Conservation (phyloP, 192 early-diverging fungal species). For the Dissophora globulifera region DNA sequence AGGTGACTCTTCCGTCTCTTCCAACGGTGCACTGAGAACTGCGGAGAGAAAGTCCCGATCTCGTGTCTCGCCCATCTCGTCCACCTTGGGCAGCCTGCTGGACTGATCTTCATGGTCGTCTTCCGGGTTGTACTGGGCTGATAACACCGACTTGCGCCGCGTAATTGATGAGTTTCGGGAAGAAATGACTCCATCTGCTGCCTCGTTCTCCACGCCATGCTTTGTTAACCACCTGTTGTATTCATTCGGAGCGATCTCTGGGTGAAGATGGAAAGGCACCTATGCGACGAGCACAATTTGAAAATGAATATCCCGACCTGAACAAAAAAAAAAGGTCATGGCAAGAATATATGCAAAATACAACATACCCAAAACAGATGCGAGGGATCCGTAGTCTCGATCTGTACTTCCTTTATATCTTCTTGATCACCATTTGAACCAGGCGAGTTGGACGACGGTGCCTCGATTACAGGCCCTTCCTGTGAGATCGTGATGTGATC, state of each 20-base stretch:
- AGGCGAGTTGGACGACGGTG: conserved; percentile 18
- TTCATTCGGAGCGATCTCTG: conserved; percentile 60
- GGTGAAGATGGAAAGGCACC: conserved; percentile 58
- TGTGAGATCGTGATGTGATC: conserved; percentile 25
- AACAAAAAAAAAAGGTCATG: background rate
- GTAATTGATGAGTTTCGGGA: conserved; percentile 32
- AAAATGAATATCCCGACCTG: no score
- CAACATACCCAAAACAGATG: conserved; percentile 56
- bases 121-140: conserved; percentile 53
- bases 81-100: conserved; percentile 20
- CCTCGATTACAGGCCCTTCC: conserved; percentile 15
- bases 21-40: conserved; percentile 27
- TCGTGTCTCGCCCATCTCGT: conserved; percentile 12
- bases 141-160: conserved; percentile 53
- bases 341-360: background rate
- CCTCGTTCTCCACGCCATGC: conserved; percentile 37
- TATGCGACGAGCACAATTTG: no score
- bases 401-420: conserved; percentile 54
- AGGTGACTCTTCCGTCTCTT: conserved; percentile 35
- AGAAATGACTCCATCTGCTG: conserved; percentile 25
- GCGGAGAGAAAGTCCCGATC: conserved; percentile 27
- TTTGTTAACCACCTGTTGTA: conserved; percentile 56
- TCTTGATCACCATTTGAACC: conserved; percentile 34
- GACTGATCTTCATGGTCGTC: conserved; percentile 43
- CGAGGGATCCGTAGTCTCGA: conserved; percentile 54